Percentiles rank a stretch among this genome's conserved stretches.
Conservation (phyloP, 371 early-diverging fungal species). For the Mortierella sp. region DNA sequence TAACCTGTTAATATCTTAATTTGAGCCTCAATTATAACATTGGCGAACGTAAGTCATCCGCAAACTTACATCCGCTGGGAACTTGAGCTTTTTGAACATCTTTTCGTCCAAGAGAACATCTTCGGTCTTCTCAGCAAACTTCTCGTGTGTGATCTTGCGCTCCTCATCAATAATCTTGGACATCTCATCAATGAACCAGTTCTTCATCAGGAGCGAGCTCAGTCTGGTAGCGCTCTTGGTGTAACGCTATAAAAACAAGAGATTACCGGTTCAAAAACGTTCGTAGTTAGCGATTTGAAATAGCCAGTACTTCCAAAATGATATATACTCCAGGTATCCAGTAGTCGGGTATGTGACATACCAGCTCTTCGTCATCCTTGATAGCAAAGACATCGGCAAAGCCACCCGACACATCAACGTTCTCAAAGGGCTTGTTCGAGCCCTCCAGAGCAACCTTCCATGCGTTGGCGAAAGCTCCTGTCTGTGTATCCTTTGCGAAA, state of each 20-base stretch:
- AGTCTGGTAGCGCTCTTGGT: conserved; percentile 82
- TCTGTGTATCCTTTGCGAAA: conserved; percentile 82
- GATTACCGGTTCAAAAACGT: background rate
- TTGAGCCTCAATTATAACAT: background rate
- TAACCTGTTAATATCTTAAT: background rate
- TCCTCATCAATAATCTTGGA: conserved; percentile 89
- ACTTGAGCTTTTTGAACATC: conserved; percentile 71
- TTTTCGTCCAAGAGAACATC: conserved; percentile 78
- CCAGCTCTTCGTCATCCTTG: conserved; percentile 93
- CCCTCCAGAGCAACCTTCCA: conserved; percentile 78
- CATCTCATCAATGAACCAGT: conserved; percentile 90
- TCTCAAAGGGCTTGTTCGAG: conserved; percentile 66
- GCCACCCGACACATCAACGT: conserved; percentile 81
- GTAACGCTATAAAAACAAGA: conserved; percentile 66
- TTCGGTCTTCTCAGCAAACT: conserved; percentile 86
- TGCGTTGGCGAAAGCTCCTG: conserved; percentile 84
- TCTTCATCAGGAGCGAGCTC: conserved; percentile 84
- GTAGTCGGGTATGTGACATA: conserved; percentile 53
- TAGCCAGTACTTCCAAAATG: background rate
- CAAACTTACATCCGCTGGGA: conserved; percentile 76
- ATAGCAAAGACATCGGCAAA: conserved; percentile 83
- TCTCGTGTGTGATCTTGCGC: conserved; percentile 89
- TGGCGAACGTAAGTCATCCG: too few relatives aligned
- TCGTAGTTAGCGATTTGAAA: background rate
- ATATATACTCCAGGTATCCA: background rate